Base-by-base conservation (phyloP, 495 filamentous ascomycete species). In the Xylaria curta region DNA sequence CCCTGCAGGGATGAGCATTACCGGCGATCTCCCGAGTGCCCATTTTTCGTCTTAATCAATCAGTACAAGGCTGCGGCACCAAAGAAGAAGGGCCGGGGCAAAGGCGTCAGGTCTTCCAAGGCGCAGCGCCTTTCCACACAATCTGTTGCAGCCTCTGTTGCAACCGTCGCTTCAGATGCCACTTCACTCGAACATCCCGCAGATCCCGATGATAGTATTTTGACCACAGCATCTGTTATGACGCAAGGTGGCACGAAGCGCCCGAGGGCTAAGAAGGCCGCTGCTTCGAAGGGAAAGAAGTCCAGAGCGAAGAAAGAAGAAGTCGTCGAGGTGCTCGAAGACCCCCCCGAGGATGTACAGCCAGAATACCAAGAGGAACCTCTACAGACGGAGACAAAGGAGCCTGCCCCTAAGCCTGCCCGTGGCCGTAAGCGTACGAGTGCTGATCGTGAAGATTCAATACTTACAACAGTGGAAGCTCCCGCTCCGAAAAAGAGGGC, bases 1-100 rank as follows among this genome's bases (percentile, higher is more conserved):
- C 31, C 56, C 33, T 31, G 17, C 63, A 97, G 94, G 78, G 90
- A 95, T 67, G 96, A 99, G 80, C 96, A 99, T 76, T 87, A 88
- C 72, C 89, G 88, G 26, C 91, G 96, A 65, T 91, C 91, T 3
- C 87, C 92, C 1, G 85, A 91, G 42, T 99, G 96, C 78, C 83
- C 88, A 19, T 99, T 98, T 84, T 98, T 98, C 75, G 82, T 84
- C 19, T 77, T 88, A 13, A 76, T 84, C 66, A 81, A 80, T 68
- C 82, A 85, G 31, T 80, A 84, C 64, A 73, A 72, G 54, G 70
- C 70, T 46, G 75, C 64, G 12, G 75, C 63, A 28, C 80, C 78
- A 0, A 81, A 82, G 49, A 83, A 89, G 70, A 90, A 90, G 73
- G 75, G 78, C 4, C 87, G 78, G 63, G 79, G 81, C 75, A 92